Conservation (phyloP, 2,329 filamentous ascomycete species). For the Neophaeococcomyces aloes region DNA sequence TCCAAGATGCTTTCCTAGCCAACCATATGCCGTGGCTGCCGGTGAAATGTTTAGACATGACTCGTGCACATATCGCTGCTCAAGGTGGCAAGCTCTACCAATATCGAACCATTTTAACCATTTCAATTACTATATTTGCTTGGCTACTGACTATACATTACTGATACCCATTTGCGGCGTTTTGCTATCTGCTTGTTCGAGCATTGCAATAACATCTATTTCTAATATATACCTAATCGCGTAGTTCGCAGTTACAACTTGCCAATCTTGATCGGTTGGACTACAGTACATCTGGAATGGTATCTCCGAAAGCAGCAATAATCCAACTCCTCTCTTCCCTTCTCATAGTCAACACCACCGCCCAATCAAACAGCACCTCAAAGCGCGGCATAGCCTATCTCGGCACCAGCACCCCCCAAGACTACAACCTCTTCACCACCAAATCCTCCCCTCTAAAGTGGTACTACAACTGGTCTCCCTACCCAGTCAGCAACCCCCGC, state of each 20-base stretch:
- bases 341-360: background rate
- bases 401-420: conserved; percentile 44
- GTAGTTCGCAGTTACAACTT: background rate
- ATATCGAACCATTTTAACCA: background rate
- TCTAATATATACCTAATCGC: too few relatives aligned
- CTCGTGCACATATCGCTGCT: background rate
- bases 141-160: background rate
- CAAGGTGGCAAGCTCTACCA: background rate
- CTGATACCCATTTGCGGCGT: conserved; percentile 6
- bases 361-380: conserved; percentile 23
- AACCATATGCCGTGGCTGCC: conserved; percentile 1
- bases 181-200: too few relatives aligned
- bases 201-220: background rate
- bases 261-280: too few relatives aligned
- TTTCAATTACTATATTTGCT: background rate
- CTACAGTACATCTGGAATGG: background rate
- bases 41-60: background rate
- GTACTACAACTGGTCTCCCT: conserved; percentile 70
- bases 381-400: conserved; percentile 69
- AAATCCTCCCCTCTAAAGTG: conserved; percentile 54
- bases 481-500: conserved; percentile 42
- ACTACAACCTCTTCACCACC: conserved; percentile 56
- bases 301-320: background rate
- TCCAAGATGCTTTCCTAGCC: background rate
- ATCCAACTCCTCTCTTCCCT: background rate